phyloP scores from a whole-genome alignment of 2,329 filamentous ascomycete genomes.

The Aspergillus aculeatus region DNA sequence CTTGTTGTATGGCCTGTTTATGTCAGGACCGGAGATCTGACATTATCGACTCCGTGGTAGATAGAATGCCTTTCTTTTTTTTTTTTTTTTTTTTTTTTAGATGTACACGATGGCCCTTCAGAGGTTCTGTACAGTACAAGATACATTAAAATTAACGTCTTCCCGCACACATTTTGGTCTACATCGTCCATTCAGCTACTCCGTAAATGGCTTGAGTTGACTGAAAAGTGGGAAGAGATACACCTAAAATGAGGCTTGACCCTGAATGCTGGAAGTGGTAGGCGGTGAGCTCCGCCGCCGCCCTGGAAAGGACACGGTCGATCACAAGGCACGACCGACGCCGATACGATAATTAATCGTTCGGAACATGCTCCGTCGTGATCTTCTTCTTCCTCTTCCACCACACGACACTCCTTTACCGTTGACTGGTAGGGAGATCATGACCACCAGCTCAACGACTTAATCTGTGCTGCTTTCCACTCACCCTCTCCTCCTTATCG shows the following conservation, averaged over 20 bases:
- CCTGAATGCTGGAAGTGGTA: constrained; percentile 15
- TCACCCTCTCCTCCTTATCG: not conserved
- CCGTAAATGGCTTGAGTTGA: not conserved
- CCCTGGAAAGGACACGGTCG: constrained; percentile 40
- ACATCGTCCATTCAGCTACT: not conserved
- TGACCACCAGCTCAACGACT: constrained; percentile 9
- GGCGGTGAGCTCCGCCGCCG: constrained; percentile 26
- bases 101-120: not conserved
- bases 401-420: constrained; percentile 10
- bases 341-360: constrained; percentile 27
- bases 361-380: constrained; percentile 19
- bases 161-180: not conserved
- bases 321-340: constrained; percentile 30
- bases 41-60: not conserved
- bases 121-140: not conserved
- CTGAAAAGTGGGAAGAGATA: not conserved
- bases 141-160: not conserved
- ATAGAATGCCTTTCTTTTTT: not conserved
- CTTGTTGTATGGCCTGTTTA: not conserved
- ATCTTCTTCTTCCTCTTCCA: not conserved
- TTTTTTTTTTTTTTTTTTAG: not conserved
- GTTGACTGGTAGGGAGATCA: constrained; percentile 9
- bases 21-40: not conserved
- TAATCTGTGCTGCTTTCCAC: constrained; percentile 7
- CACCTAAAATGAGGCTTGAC: constrained; percentile 2